A percentile compares a stretch with the other conserved stretches of the same genome.
These are phyloP conservation scores for Diaporthe ampelina DNA, from an alignment of 2,329 filamentous ascomycete species.

Conservation along the genomic window DNA sequence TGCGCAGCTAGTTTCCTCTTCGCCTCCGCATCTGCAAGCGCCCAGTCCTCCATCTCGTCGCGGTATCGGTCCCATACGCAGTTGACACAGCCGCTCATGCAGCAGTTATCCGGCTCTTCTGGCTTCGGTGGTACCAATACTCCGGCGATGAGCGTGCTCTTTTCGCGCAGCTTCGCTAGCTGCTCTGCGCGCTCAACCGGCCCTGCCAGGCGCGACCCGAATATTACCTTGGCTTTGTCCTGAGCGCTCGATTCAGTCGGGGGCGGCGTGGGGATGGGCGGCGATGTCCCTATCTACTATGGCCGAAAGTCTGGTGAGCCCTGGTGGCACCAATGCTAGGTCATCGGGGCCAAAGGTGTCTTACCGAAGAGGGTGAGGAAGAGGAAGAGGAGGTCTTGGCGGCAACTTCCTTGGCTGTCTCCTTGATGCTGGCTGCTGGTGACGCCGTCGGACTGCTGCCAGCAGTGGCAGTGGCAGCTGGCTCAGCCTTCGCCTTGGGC, in stretches of 20 bases:
- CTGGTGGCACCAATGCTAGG: background rate
- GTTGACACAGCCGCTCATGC: conserved; percentile 98
- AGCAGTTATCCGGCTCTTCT: conserved; percentile 96
- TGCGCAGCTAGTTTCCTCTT: conserved; percentile 63
- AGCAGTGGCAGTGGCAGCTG: conserved; percentile 39
- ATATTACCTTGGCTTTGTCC: conserved; percentile 77
- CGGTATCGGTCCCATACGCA: conserved; percentile 95
- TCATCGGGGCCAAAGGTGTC: background rate
- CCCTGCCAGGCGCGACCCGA: conserved; percentile 83
- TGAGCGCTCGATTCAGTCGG: conserved; percentile 60
- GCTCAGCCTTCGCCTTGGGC: conserved; percentile 42
- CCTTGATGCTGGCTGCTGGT: conserved; percentile 40
- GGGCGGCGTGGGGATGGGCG: conserved; percentile 54
- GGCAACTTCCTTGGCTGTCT: conserved; percentile 40
- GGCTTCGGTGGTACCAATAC: conserved; percentile 87
- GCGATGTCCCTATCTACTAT: conserved; percentile 46
- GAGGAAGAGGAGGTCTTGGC: conserved; percentile 32
- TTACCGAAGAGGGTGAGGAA: conserved; percentile 32
- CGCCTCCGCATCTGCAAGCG: conserved; percentile 73
- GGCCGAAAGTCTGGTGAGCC: conserved; percentile 28
- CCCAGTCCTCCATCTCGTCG: conserved; percentile 95
- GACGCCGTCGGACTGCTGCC: conserved; percentile 35
- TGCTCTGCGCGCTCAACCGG: conserved; percentile 77
- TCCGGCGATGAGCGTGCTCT: conserved; percentile 79
- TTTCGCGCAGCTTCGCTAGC: conserved; percentile 68